Conservation (phyloP, 768 basidiomycete species). For the Suillus discolor region DNA sequence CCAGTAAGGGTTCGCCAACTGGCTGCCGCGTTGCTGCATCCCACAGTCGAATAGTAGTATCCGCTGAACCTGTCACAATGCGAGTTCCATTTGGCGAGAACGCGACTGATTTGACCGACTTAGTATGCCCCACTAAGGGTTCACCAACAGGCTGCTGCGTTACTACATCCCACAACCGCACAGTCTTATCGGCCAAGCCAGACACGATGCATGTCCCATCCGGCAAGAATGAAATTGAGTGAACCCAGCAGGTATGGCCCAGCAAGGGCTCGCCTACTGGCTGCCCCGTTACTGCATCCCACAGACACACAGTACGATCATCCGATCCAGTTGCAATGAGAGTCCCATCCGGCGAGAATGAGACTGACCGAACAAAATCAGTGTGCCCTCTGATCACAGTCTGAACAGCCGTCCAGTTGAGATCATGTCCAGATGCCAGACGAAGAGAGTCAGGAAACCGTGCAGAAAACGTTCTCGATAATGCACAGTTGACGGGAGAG, state of each 20-base stretch:
- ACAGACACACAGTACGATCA: slow-evolving; percentile 2
- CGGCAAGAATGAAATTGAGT: background rate
- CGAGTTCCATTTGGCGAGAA: slow-evolving; percentile 16
- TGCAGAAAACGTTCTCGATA: slow-evolving; percentile 13
- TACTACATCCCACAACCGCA: slow-evolving; percentile 5
- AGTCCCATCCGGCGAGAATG: slow-evolving; percentile 1
- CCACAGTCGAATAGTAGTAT: slow-evolving; percentile 9
- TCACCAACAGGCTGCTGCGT: background rate
- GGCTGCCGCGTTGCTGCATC: background rate
- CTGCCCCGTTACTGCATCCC: slow-evolving; percentile 5
- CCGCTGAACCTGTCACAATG: slow-evolving; percentile 11
- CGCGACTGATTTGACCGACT: slow-evolving; percentile 1
- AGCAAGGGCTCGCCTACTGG: background rate
- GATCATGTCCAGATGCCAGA: background rate
- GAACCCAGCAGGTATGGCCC: background rate
- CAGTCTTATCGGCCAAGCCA: background rate
- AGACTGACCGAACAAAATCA: rapidly evolving
- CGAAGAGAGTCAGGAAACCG: slow-evolving; percentile 12
- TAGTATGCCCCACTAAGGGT: slow-evolving; percentile 6
- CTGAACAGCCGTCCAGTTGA: background rate
- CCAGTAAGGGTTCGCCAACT: slow-evolving; percentile 6
- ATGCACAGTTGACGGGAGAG: slow-evolving; percentile 26
- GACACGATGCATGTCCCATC: slow-evolving; percentile 3
- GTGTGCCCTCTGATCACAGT: background rate
- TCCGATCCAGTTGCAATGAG: background rate